phyloP scores from a whole-genome alignment of 1,284 basidiomycete species.

The Phlebopus sp. region DNA sequence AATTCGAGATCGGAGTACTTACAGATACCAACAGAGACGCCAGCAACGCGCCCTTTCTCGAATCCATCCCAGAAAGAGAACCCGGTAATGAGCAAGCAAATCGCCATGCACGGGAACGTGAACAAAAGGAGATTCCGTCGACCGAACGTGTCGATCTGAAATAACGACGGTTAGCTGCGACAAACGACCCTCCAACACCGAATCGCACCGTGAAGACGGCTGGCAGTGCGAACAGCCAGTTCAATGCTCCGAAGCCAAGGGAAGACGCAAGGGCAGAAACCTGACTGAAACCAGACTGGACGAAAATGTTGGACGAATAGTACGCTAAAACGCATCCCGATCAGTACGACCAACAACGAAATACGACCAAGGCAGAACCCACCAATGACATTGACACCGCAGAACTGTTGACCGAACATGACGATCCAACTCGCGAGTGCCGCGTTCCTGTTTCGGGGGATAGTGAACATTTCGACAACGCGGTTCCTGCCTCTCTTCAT shows the following conservation, averaged over 20 bases:
- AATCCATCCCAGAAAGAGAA: constrained; percentile 28
- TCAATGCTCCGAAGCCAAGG: constrained; percentile 60
- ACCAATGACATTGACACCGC: constrained; percentile 56
- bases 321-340: constrained; percentile 38
- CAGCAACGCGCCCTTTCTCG: constrained; percentile 14
- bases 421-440: constrained; percentile 62
- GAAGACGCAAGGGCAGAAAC: constrained; percentile 57
- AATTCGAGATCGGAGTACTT: neutral
- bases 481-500: constrained; percentile 47
- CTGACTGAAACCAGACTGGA: constrained; percentile 47
- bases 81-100: constrained; percentile 57
- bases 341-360: no score
- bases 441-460: constrained; percentile 70
- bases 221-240: constrained; percentile 35
- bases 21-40: constrained; percentile 12
- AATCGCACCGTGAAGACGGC: no score
- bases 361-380: neutral
- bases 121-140: constrained; percentile 59
- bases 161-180: no score
- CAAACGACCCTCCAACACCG: no score
- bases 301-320: constrained; percentile 63
- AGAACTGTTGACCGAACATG: constrained; percentile 66
- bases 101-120: constrained; percentile 62
- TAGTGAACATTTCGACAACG: constrained; percentile 63
- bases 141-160: constrained; percentile 60